Percentiles rank a stretch among this genome's conserved stretches.
Conservation (phyloP, 176 grass and related monocot genomes). For the Otatea glauca region DNA sequence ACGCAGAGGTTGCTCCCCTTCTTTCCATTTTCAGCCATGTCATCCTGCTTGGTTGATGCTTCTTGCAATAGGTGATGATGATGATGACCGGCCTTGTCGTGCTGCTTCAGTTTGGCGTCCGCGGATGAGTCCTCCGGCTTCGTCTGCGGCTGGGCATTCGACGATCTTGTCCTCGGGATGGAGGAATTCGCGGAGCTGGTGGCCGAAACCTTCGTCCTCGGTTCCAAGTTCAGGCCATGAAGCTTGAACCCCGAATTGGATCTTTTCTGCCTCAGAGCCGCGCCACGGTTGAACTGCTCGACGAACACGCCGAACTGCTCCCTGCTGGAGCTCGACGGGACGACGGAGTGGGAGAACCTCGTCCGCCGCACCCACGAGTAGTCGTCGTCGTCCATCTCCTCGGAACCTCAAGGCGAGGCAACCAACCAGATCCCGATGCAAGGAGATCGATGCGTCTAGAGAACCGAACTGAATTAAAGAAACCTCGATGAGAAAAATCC, state of each 20-base stretch:
- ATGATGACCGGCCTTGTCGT: background rate
- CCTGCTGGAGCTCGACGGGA: constrained; percentile 52
- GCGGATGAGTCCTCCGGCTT: background rate
- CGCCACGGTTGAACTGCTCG: constrained; percentile 56
- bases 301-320: constrained; percentile 55
- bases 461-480: constrained; percentile 25
- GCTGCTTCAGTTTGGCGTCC: background rate
- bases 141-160: background rate
- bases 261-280: constrained; percentile 43
- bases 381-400: constrained; percentile 65
- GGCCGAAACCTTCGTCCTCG: constrained; percentile 18
- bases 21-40: constrained; percentile 11
- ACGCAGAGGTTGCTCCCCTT: constrained; percentile 34
- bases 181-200: background rate
- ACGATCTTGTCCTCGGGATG: constrained; percentile 19
- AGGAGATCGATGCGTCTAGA: background rate
- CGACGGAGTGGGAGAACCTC: constrained; percentile 78
- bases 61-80: constrained; percentile 3
- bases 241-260: constrained; percentile 43
- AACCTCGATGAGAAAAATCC: constrained; percentile 65
- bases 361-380: constrained; percentile 84
- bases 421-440: constrained; percentile 9
- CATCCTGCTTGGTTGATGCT: background rate
- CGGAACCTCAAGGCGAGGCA: background rate
- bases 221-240: constrained; percentile 51